Evolutionary conservation across 805 yeast genomes (phyloP), one percentile per base, ranked within the genome.

Genomic region (Jamesozyma piceae): DNA sequence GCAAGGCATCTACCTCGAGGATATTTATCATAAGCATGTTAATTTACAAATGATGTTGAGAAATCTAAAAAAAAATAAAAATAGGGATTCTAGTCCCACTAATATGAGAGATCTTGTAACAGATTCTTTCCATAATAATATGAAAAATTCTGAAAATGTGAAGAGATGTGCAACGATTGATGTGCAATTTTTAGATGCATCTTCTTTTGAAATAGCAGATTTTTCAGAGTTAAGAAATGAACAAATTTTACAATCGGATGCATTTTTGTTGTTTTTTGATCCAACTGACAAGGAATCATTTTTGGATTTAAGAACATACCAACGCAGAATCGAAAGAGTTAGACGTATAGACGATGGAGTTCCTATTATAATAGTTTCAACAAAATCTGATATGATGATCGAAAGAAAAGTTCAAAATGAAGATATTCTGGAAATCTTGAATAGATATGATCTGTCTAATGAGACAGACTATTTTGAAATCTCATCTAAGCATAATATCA

Each of bases 171-270:
- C 43, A 6, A 44, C 29, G 2, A 29, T 52, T 15, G 50, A 54
- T 5, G 49, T 53, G 2, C 55, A 55, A 35, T 41, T 58, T n/a
- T 36, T 58, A 22, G 61, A 55, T 39, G 46, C 56, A 11, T 41
- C 48, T 1, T 45, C 50, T 15, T 41, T 47, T 30, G 56, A 52
- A 15, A 48, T 49, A 18, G 51, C 56, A 9, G 53, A 49, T 30
- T 49, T 49, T 37, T 51, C 56, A 5, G 58, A 55, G 19, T 19
- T 56, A 4, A 44, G 49, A 35, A 44, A 41, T 14, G 36, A 52
- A 22, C 64, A 59, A 43, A 46, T 58, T 5, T 39, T 42, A 9
- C 64, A 62, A 43, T 48, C 62, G 2, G 64, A 62, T 47, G 58
- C 55, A 15, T 58, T 60, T 35, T 37, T 59, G 8, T 22, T 58